Base-by-base conservation (phyloP, 495 filamentous ascomycete genomes). In the Penicillium simplicissimum region DNA sequence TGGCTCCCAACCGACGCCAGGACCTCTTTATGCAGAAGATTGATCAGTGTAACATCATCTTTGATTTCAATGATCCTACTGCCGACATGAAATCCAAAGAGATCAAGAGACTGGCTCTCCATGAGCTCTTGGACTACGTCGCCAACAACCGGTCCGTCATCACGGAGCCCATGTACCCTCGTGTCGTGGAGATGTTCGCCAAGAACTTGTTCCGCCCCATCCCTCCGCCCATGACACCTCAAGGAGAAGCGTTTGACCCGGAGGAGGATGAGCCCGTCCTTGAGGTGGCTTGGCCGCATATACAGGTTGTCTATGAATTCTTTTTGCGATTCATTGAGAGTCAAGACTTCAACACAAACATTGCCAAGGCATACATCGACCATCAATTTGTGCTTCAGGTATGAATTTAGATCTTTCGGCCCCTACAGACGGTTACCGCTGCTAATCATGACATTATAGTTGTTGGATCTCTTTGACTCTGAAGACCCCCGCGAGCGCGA, bases 31-130 rank as follows among this genome's bases (percentile, higher is more conserved):
- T 99, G 94, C 93, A 98, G 74, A 99, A 99, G 83, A 96, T 99
- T 69, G 95, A 98, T 70, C 95, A 99, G 76, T 99, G 95, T 81
- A 99, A 99, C 71, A 96, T 99, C 76, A 99, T 99, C 66, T 99
- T 99, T 69, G 95, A 99, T 75, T 99, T 99, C 80, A 99, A 97
- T 75, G 95, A 99, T 71, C 92, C 96, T 40, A 96, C 91, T 61
- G 93, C 88, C 55, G 95, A 99, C 68, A 98, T 98, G 94, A 98
- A 98, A 74, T 96, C 94, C n/a, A 99, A 99, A 75, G 95, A 99
- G 77, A 97, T 99, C 82, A 99, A 99, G 83, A 86, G 95, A 66
- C 78, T 99, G 69, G 96, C 95, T 49, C 85, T 99, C 43, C 95
- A 99, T 69, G 95, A 99, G 71, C 84, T 99, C 33, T 82, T 99